Evolutionary conservation across 108 stramenopile species (phyloP), one percentile per base, ranked within the genome.

Genomic region (Bacterosira constricta): DNA sequence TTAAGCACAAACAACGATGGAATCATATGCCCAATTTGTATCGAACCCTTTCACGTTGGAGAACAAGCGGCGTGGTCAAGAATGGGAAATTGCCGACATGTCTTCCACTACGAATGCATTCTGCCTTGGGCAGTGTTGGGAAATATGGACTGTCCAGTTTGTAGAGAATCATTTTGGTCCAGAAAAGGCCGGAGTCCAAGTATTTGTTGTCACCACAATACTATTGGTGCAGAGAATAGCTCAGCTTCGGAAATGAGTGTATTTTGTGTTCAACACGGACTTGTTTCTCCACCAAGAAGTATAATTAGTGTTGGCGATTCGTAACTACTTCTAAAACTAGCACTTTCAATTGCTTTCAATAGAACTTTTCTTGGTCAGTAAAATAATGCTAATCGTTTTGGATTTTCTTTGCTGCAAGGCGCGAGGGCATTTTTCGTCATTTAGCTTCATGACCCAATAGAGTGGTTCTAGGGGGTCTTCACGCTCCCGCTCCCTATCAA

Each of bases 51-150:
- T 38, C 32, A 32, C 11, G 61, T 77, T 0, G 73, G 58, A 21
- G 85, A 86, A 18, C 62, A 72, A 11, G 77, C 86, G 18, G 70
- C 84, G 15, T 86, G 81, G 73, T 83, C 84, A 2, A 64, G 73
- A 41, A 30, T 76, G 20, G 21, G 27, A 10, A 42, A 54, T 7
- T 89, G 88, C 51, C 18, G 35, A 27, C 88, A 89, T 59, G 74
- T 85, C 8, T 89, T 85, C 68, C 88, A 89, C 51, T 80, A 85
- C 66, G 60, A 71, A 7, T 89, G 88, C 45, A 71, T 89, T 27
- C 20, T 70, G 6, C 69, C 69, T 11, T 70, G 69, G 69, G 57
- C 58, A 21, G 54, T 59, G 17, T 17, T 58, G 6, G 69, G 69
- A 13, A 56, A 70, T 37, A 17, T 58, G 6, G 56, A 59, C 35